Conservation (phyloP, 345 rosid species). For the Euphorbia peplus region DNA sequence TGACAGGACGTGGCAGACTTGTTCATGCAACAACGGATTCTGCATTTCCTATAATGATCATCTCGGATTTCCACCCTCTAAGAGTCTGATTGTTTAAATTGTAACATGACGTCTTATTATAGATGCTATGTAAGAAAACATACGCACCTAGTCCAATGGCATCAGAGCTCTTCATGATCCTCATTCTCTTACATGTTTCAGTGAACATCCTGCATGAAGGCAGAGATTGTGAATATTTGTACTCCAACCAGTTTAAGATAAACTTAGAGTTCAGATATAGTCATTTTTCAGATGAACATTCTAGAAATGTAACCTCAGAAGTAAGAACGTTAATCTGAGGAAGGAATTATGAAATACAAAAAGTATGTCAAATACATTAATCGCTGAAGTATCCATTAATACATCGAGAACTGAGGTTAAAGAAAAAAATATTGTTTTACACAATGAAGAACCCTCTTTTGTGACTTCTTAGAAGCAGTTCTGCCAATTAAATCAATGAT, state of each 20-base stretch:
- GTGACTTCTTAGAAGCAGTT: not conserved
- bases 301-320: not conserved
- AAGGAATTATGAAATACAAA: not conserved
- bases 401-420: not conserved
- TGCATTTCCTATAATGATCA: not conserved
- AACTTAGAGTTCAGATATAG: not conserved
- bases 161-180: conserved; percentile 38
- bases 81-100: not conserved
- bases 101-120: not conserved
- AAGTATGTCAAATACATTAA: not conserved
- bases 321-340: not conserved
- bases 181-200: conserved; percentile 33
- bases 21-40: not conserved
- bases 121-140: not conserved
- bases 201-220: conserved; percentile 30
- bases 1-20: not conserved
- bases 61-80: not conserved
- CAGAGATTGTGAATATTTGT: too few relatives aligned
- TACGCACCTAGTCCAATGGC: conserved; percentile 33
- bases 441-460: not conserved
- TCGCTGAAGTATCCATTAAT: not conserved
- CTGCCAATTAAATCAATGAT: not conserved
- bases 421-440: not conserved
- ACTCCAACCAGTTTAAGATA: not conserved
- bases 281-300: not conserved